These are phyloP conservation scores for Jackrogersella multiformis DNA, from an alignment of 495 filamentous ascomycete genomes.

Conservation along the genomic window DNA sequence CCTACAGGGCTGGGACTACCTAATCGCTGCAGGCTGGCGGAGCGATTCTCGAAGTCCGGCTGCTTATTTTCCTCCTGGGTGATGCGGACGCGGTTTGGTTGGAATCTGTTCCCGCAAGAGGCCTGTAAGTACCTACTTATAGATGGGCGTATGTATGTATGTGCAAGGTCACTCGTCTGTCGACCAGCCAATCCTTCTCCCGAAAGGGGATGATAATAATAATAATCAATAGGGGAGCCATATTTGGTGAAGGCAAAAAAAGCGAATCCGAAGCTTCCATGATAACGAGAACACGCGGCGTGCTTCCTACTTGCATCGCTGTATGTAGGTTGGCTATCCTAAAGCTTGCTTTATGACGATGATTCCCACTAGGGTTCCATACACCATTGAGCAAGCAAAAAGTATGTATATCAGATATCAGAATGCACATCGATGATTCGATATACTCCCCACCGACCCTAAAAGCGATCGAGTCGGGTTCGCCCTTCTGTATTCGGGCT, in stretches of 20 bases:
- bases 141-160: constrained; percentile 17
- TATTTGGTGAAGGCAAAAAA: neutral
- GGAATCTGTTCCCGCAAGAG: constrained; percentile 26
- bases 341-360: constrained; percentile 11
- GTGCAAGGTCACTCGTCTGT: constrained; percentile 15
- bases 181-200: constrained; percentile 21
- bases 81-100: constrained; percentile 32
- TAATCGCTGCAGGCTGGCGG: constrained; percentile 30
- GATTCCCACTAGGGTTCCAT: constrained; percentile 19
- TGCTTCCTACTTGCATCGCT: constrained; percentile 9
- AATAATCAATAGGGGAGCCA: constrained; percentile 9
- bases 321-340: constrained; percentile 13
- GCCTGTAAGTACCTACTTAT: constrained; percentile 16
- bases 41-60: constrained; percentile 13
- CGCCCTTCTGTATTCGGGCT: constrained; percentile 24
- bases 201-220: constrained; percentile 25
- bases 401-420: constrained; percentile 38
- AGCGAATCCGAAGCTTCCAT: constrained; percentile 29
- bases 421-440: constrained; percentile 38
- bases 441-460: constrained; percentile 24
- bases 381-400: constrained; percentile 20
- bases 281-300: constrained; percentile 21
- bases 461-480: constrained; percentile 24
- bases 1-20: constrained; percentile 42
- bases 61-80: constrained; percentile 27